Base-by-base conservation (phyloP, 176 grass and related monocot genomes). In the Triticum monococcum region DNA sequence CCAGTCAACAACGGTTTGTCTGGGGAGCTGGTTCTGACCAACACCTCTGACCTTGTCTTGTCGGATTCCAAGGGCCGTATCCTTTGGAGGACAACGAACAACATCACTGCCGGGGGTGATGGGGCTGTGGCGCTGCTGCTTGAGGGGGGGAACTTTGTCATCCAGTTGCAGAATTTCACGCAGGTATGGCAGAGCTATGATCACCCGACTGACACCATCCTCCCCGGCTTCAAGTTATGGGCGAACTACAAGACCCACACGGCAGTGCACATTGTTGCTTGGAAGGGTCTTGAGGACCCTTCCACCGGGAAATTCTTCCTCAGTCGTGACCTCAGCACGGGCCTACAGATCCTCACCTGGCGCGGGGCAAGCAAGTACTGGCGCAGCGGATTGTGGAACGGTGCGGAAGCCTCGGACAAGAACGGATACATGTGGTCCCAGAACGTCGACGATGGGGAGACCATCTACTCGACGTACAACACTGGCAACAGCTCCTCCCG, bases 381-480 rank as follows among this genome's bases (percentile, higher is more conserved):
- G 67, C 77, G 93, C 22, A 89, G 80, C n/a, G 85, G 85, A 5
- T 78, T 88, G 12, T 88, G 85, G 85, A 74, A n/a, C 10, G 82
- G 90, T 3, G 12, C 25, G 0, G 16, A 26, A 18, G 25, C 45
- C 8, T 54, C 46, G 1, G 16, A 30, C 4, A 18, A 20, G 23
- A 5, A 28, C 4, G 46, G 26, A 22, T 56, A 3, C 45, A 76
- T 76, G 8, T 31, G 25, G 45, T 18, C 24, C 14, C 25, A 76
- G 45, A 32, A 20, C 25, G 13, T 54, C 8, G 45, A 76, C 0
- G 43, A 54, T 0, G 73, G 73, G 2, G 45, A 32, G 25, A 16
- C 4, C 8, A 54, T 54, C 45, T 76, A 52, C 73, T 10, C 14
- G 17, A 76, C 73, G 0, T 76, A 31, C 73, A 76, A 18, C 25